phyloP scores from a whole-genome alignment of 2,329 filamentous ascomycete species.

The Botryotinia calthae region DNA sequence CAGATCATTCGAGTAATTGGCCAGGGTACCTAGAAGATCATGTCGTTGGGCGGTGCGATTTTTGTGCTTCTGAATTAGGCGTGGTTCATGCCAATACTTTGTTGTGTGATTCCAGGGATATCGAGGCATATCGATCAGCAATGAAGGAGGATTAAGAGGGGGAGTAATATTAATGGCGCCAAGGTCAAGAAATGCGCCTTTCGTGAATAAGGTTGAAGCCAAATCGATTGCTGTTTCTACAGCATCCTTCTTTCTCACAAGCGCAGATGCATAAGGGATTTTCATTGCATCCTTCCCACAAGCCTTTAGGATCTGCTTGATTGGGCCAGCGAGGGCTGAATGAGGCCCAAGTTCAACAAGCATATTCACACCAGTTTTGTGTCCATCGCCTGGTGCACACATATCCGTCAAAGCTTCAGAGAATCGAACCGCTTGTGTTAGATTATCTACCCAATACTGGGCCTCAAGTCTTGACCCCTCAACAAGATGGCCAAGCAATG shows the following conservation, averaged over 20 bases:
- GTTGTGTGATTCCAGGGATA: conserved; percentile 55
- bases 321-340: conserved; percentile 28
- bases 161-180: conserved; percentile 49
- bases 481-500: conserved; percentile 39
- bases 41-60: neutral
- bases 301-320: conserved; percentile 40
- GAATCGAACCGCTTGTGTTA: conserved; percentile 47
- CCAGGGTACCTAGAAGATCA: conserved; percentile 15
- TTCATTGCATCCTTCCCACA: conserved; percentile 44
- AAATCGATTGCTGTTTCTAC: conserved; percentile 23
- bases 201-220: conserved; percentile 24
- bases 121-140: conserved; percentile 43
- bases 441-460: conserved; percentile 47
- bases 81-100: conserved; percentile 53
- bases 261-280: conserved; percentile 26
- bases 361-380: conserved; percentile 30
- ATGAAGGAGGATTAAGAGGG: conserved; percentile 17
- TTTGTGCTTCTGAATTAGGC: conserved; percentile 44
- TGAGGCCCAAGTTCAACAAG: conserved; percentile 30
- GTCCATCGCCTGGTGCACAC: conserved; percentile 25
- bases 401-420: conserved; percentile 40
- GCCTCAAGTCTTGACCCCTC: conserved; percentile 35
- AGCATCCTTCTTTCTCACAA: conserved; percentile 26
- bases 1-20: conserved; percentile 17
- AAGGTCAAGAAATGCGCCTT: conserved; percentile 43